Evolutionary conservation across 441 rosid species (phyloP).

Genomic region (Mallotus repandus): DNA sequence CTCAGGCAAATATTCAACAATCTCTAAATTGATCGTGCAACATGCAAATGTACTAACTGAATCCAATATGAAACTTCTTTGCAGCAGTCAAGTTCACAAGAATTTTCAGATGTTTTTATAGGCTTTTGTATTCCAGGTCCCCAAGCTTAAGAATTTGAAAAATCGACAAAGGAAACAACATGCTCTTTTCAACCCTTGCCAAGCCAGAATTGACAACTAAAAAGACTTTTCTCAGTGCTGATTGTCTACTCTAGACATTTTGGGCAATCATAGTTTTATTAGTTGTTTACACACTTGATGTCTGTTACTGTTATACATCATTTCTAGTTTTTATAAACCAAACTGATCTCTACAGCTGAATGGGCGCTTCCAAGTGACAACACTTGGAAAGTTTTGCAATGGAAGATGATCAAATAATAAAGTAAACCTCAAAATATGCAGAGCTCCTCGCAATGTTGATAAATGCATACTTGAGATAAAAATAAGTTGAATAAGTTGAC

Average conservation of each 20-base stretch:
- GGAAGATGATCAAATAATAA: background rate
- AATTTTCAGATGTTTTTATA: background rate
- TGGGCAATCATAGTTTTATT: background rate
- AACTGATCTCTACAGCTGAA: background rate
- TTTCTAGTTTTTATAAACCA: background rate
- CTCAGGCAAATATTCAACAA: constrained; percentile 4
- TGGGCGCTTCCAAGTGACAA: background rate
- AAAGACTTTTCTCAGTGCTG: background rate
- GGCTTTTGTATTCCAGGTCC: background rate
- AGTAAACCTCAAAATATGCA: background rate
- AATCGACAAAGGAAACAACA: background rate
- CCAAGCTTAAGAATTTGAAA: background rate
- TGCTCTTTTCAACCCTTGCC: background rate
- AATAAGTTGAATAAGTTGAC: constrained; percentile 7
- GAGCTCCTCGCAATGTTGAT: background rate
- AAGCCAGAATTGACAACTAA: background rate
- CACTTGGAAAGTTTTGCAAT: background rate
- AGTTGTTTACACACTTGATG: background rate
- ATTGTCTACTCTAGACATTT: background rate
- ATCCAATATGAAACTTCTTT: background rate
- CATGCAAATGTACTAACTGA: background rate
- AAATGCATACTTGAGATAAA: constrained; percentile 3
- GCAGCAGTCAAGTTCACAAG: background rate
- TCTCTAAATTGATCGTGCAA: background rate
- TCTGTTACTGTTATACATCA: background rate